These are phyloP conservation scores for Suillus discolor DNA, from an alignment of 768 basidiomycete species.

Conservation along the genomic window DNA sequence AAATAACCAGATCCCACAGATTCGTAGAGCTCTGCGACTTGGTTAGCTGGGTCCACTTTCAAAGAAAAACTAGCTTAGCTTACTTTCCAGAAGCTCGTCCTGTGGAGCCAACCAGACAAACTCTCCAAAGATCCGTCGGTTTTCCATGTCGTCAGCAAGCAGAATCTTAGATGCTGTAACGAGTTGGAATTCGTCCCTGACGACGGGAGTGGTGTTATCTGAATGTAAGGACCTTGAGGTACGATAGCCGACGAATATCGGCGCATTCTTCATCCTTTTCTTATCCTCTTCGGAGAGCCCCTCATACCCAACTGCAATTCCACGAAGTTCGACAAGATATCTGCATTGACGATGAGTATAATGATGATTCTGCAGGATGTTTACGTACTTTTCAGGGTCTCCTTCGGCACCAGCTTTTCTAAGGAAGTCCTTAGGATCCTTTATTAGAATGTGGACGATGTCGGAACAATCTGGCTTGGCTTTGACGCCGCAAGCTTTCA, in stretches of 20 bases:
- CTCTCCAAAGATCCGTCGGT: constrained; percentile 72
- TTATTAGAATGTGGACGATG: constrained; percentile 64
- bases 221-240: constrained; percentile 31
- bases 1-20: constrained; percentile 71
- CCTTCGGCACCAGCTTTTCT: constrained; percentile 60
- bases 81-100: constrained; percentile 87
- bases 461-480: constrained; percentile 82
- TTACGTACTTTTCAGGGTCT: constrained; percentile 55
- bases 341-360: constrained; percentile 38
- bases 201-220: constrained; percentile 28
- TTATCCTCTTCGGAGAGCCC: constrained; percentile 44
- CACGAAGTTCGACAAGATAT: constrained; percentile 79
- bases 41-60: neutral
- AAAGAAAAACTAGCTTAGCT: constrained; percentile 1
- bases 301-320: constrained; percentile 69
- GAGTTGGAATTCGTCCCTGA: constrained; percentile 57
- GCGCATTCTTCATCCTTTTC: constrained; percentile 59
- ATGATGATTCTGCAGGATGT: neutral
- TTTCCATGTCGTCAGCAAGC: constrained; percentile 80
- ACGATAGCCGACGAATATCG: constrained; percentile 72
- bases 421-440: constrained; percentile 67
- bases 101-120: constrained; percentile 74
- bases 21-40: constrained; percentile 61
- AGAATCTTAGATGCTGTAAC: constrained; percentile 65
- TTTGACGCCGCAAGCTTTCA: constrained; percentile 82